Evolutionary conservation across 1,284 basidiomycete species (phyloP), one percentile per base, ranked within the genome.

Genomic region (Marasmius tenuissimus): DNA sequence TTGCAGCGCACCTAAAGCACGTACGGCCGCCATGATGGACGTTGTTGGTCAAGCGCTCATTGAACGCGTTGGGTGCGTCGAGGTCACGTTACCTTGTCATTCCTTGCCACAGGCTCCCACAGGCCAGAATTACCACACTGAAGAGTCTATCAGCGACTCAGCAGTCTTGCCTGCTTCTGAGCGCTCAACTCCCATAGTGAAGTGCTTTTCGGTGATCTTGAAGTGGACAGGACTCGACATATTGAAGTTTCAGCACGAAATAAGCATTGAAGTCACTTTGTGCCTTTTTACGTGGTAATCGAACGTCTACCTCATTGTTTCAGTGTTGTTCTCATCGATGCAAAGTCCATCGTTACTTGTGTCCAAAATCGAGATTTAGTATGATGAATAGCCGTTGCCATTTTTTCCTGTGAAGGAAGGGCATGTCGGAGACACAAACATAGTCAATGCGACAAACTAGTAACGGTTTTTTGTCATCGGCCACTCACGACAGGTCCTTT

Each of bases 381-480:
- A n/a, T 47, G 16, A 47, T 16, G n/a, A n/a, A 12, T 37, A 37
- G 34, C 34, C 27, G 9, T 34, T 7, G 27, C 16, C 20, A 20
- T 47, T n/a, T 18, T 42, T 12, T n/a, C n/a, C 40, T 42, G 40
- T n/a, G 45, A n/a, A 47, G 16, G 45, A 14, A n/a, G 45, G 45
- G 16, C 45, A 14, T 47, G 45, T 5, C 45, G 9, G 50, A 22
- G 50, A 27, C 34, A 51, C 50, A 51, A 51, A 51, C 12, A 54
- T 37, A 12, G 35, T n/a, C n/a, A 54, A 16, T 27, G 14, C 20
- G 34, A 54, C 52, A 54, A 54, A 38, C 34, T 54, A 18, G 52
- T 37, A 54, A 54, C 52, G 34, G 38, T 8, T 38, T 54, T 54
- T 54, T 54, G 52, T 54, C 52, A 54, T 54, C 38, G 52, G 27